Evolutionary conservation across 345 rosid species (phyloP).

Genomic region (Heritiera fomes): DNA sequence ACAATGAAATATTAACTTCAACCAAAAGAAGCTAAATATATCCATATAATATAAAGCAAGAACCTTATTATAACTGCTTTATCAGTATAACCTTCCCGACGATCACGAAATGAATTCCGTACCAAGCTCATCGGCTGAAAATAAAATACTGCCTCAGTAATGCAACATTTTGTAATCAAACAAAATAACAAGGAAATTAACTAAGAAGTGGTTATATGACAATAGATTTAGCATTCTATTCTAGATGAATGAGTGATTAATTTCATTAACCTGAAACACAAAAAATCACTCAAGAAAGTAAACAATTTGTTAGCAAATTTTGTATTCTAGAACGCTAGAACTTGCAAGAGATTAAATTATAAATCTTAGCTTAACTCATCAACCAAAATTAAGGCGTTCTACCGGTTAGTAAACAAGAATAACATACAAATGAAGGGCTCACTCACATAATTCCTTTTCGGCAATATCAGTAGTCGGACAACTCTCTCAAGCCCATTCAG

Average conservation of each 20-base stretch:
- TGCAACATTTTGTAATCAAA: slow-evolving; percentile 21
- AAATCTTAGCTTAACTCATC: background rate
- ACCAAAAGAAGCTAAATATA: background rate
- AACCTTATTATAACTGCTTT: slow-evolving; percentile 90
- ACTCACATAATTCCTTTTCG: slow-evolving; percentile 92
- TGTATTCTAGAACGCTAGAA: background rate
- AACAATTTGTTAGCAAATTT: background rate
- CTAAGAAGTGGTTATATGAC: no score
- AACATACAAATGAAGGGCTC: background rate
- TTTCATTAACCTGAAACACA: background rate
- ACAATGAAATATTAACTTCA: background rate
- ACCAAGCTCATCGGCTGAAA: slow-evolving; percentile 88
- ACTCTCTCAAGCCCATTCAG: slow-evolving; percentile 96
- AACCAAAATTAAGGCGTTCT: background rate
- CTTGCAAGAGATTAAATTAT: background rate
- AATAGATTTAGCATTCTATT: background rate
- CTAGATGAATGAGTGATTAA: background rate
- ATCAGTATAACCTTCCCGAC: slow-evolving; percentile 83
- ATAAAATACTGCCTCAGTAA: slow-evolving; percentile 35
- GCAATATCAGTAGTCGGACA: slow-evolving; percentile 77
- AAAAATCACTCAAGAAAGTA: background rate
- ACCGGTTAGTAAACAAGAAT: background rate
- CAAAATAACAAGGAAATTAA: slow-evolving; percentile 2
- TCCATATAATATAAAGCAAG: background rate
- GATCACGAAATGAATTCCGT: slow-evolving; percentile 77